Evolutionary conservation across 108 stramenopile species (phyloP).

Genomic region (Fragilariopsis cylindrus): DNA sequence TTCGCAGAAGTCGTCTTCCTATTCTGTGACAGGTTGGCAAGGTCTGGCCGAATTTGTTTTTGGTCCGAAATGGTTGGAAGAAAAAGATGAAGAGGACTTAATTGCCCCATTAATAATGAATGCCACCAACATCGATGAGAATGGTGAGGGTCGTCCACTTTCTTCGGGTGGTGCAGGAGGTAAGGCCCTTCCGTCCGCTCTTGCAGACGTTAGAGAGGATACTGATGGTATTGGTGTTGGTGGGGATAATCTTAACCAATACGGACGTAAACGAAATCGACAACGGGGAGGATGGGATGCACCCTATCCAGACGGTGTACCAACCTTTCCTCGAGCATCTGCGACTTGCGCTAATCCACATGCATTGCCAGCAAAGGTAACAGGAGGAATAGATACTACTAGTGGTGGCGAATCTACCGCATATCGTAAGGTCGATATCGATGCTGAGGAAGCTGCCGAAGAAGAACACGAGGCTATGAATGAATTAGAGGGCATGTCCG

Average conservation of each 20-base stretch:
- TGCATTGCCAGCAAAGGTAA: slow-evolving; percentile 40
- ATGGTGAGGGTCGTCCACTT: not conserved
- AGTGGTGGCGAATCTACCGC: slow-evolving; percentile 35
- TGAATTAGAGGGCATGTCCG: slow-evolving; percentile 39
- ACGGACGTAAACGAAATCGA: not conserved
- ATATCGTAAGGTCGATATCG: slow-evolving; percentile 28
- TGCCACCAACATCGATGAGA: not conserved
- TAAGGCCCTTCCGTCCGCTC: slow-evolving; percentile 44
- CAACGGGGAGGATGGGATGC: slow-evolving; percentile 67
- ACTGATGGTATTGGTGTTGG: not conserved
- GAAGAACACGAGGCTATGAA: slow-evolving; percentile 16
- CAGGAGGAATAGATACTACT: not conserved
- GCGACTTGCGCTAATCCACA: slow-evolving; percentile 72
- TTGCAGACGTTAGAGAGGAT: slow-evolving; percentile 9
- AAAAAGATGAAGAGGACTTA: slow-evolving; percentile 27
- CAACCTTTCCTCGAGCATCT: slow-evolving; percentile 58
- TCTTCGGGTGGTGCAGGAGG: slow-evolving; percentile 31
- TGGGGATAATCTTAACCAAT: not conserved
- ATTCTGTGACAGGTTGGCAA: slow-evolving; percentile 53
- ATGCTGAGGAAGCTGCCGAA: slow-evolving; percentile 30
- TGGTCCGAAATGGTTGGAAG: slow-evolving; percentile 69
- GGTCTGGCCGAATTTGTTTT: slow-evolving; percentile 78
- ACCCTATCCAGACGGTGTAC: slow-evolving; percentile 67
- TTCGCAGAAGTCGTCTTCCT: slow-evolving; percentile 22
- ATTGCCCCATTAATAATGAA: not conserved